Evolutionary conservation across 805 yeast genomes (phyloP), one percentile per base, ranked within the genome.

Genomic region (Yarrowia yakushimensis): DNA sequence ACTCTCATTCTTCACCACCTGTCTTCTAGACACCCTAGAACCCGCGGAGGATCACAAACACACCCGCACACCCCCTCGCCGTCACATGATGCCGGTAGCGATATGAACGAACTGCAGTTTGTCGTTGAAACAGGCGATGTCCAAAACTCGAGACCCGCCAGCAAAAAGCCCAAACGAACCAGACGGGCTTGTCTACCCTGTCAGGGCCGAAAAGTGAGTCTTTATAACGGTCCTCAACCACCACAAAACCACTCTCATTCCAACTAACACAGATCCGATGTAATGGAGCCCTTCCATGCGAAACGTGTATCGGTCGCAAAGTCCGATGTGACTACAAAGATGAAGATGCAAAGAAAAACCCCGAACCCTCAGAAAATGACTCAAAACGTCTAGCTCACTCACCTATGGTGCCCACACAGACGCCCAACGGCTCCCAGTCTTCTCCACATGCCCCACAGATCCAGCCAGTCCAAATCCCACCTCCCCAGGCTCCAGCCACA

Each of bases 261-360:
- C 25, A 2, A 12, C 43, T 52, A 52, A 52, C 59, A n/a, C 60
- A 66, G 70, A 65, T 63, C 43, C 66, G 67, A 30, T 69, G 72
- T 41, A 65, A 68, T 9, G 72, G 72, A 5, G 60, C 63, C 1
- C 55, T 30, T 20, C 72, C 72, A 1, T 69, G 71, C 48, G 54
- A 63, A 13, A 59, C 62, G 3, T 69, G 71, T 57, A 28, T 27
- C 20, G 20, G 64, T 3, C 62, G 63, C 42, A 41, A 55, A 9
- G 43, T 65, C 20, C 64, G 57, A 11, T 69, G 71, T 46, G 64
- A 63, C 17, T 67, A 63, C 59, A 59, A 59, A 17, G 36, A 42
- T 13, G 64, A 48, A 8, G 42, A 59, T 36, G 39, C 15, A 43
- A 48, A 52, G 34, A 59, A 50, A 25, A 39, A 27, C 37, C 52